phyloP scores from a whole-genome alignment of 2,329 filamentous ascomycete genomes.

The Calonectria leucothoes region DNA sequence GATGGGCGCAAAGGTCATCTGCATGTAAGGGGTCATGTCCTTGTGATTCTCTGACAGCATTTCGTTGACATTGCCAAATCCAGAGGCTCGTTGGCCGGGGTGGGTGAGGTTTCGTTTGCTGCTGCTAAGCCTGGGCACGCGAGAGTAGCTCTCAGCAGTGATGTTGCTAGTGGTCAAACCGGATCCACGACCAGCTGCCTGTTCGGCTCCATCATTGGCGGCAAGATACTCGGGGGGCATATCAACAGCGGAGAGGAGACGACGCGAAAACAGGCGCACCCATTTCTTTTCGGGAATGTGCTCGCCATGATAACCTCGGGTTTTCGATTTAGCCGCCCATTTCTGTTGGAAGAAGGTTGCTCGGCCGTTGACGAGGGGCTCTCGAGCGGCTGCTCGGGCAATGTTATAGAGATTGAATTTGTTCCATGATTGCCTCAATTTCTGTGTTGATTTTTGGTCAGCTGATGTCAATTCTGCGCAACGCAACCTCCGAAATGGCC shows the following conservation, averaged over 20 bases:
- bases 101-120: conserved; percentile 31
- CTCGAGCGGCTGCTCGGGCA: conserved; percentile 50
- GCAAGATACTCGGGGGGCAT: conserved; percentile 88
- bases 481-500: conserved; percentile 1
- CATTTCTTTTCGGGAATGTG: conserved; percentile 94
- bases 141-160: conserved; percentile 49
- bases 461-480: conserved; percentile 24
- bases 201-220: conserved; percentile 81
- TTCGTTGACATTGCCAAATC: conserved; percentile 47
- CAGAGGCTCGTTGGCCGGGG: conserved; percentile 36
- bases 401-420: conserved; percentile 98
- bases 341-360: conserved; percentile 97
- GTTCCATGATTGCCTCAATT: conserved; percentile 96
- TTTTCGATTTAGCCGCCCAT: conserved; percentile 88
- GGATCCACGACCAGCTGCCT: conserved; percentile 85
- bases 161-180: conserved; percentile 61
- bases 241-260: conserved; percentile 83
- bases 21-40: conserved; percentile 85
- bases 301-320: conserved; percentile 93
- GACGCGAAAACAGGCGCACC: conserved; percentile 90
- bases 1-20: conserved; percentile 93
- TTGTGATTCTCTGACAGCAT: conserved; percentile 48
- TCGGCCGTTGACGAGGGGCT: conserved; percentile 44
- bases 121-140: conserved; percentile 38
- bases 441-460: conserved; percentile 63